Evolutionary conservation across 2,329 filamentous ascomycete species (phyloP).

Genomic region (Cladosporium sp.): DNA sequence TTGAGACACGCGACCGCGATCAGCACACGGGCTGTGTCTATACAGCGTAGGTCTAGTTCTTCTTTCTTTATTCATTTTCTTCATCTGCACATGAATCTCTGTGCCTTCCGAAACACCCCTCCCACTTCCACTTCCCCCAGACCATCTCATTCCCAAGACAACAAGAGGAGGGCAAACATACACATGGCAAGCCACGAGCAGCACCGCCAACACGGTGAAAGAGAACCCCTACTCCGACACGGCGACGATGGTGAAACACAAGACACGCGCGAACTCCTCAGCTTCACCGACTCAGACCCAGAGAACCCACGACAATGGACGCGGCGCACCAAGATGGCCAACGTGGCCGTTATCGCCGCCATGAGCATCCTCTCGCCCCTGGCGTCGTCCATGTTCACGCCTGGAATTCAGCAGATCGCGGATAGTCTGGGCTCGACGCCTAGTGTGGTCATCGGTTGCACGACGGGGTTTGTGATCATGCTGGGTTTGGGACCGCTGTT

Average conservation of each 20-base stretch:
- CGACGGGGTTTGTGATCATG: slow-evolving; percentile 49
- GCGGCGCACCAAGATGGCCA: slow-evolving; percentile 42
- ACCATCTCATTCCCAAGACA: neutral
- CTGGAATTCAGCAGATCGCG: slow-evolving; percentile 48
- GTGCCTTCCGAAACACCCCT: slow-evolving; percentile 4
- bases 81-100: neutral
- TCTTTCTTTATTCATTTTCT: neutral
- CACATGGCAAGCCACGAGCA: slow-evolving; percentile 3
- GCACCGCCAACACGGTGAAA: slow-evolving; percentile 25
- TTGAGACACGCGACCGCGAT: neutral
- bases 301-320: slow-evolving; percentile 47
- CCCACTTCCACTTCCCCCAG: neutral
- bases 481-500: slow-evolving; percentile 46
- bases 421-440: slow-evolving; percentile 40
- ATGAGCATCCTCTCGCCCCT: slow-evolving; percentile 49
- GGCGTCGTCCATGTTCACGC: slow-evolving; percentile 50
- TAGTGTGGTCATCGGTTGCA: slow-evolving; percentile 45
- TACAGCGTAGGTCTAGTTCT: neutral
- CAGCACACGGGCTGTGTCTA: neutral
- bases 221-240: slow-evolving; percentile 35
- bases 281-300: slow-evolving; percentile 36
- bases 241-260: slow-evolving; percentile 32
- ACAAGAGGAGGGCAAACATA: neutral
- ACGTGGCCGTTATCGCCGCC: slow-evolving; percentile 47
- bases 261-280: slow-evolving; percentile 27